A percentile compares a stretch with the other conserved stretches of the same genome.
These are phyloP conservation scores for Ochromonadaceae sp. DNA, from an alignment of 352 stramenopile genomes.

Conservation along the genomic window DNA sequence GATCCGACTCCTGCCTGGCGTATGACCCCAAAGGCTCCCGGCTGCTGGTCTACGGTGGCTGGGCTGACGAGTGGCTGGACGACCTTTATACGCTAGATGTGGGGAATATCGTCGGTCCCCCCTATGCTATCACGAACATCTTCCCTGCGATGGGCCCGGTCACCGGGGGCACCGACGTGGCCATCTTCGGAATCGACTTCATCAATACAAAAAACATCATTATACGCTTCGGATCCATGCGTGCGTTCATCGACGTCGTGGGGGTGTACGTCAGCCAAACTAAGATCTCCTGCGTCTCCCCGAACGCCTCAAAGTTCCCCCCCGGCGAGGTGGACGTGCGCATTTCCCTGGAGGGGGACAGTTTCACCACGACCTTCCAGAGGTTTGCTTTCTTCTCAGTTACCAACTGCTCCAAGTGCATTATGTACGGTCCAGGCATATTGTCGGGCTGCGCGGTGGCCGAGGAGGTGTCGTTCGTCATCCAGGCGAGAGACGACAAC, in stretches of 20 bases:
- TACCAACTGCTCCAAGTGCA: constrained; percentile 51
- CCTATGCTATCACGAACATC: constrained; percentile 70
- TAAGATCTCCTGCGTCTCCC: constrained; percentile 25
- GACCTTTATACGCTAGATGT: constrained; percentile 72
- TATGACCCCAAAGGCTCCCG: constrained; percentile 63
- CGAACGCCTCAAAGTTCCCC: constrained; percentile 17
- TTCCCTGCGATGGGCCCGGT: constrained; percentile 69
- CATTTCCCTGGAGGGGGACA: constrained; percentile 53
- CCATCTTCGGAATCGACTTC: constrained; percentile 72
- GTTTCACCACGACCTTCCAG: constrained; percentile 67
- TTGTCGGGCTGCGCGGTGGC: constrained; percentile 46
- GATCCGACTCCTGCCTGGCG: constrained; percentile 65
- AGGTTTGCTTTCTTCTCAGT: constrained; percentile 67
- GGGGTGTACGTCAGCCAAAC: constrained; percentile 31
- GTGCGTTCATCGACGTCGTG: constrained; percentile 46
- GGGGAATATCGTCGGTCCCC: constrained; percentile 70
- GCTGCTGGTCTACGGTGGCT: constrained; percentile 75
- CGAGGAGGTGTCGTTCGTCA: constrained; percentile 55
- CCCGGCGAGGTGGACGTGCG: constrained; percentile 44
- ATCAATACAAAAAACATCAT: constrained; percentile 50
- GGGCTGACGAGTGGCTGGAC: constrained; percentile 79
- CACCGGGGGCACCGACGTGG: constrained; percentile 69
- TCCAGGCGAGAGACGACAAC: constrained; percentile 65
- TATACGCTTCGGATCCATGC: constrained; percentile 42
- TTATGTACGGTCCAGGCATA: constrained; percentile 71